Conservation (phyloP, 2,329 filamentous ascomycete species). For the Calycina herbarum region DNA sequence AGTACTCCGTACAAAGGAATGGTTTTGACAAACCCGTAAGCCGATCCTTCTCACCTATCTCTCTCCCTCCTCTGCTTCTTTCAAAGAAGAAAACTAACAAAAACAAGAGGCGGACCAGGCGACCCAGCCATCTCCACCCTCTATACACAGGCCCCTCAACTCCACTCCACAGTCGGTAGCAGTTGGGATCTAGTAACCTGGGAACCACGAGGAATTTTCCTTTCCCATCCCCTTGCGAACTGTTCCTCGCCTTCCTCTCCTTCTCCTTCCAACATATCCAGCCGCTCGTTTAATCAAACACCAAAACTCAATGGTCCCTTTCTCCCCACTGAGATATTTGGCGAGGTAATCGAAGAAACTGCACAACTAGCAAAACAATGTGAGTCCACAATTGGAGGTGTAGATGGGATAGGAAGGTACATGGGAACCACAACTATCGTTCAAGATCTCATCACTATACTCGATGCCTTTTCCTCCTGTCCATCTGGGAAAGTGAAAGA, state of each 20-base stretch:
- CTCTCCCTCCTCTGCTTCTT: no score
- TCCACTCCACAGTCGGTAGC: background rate
- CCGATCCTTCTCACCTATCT: no score
- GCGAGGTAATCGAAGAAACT: background rate
- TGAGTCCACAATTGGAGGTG: background rate
- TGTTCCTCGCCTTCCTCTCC: background rate
- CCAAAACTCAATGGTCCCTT: no score
- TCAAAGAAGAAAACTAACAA: no score
- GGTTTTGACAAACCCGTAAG: constrained; percentile 1
- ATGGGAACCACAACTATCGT: background rate
- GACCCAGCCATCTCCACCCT: background rate
- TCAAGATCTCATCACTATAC: constrained; percentile 21
- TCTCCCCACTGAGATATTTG: background rate
- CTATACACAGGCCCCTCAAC: no score
- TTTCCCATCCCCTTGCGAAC: background rate
- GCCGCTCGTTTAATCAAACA: no score
- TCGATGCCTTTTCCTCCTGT: constrained; percentile 29
- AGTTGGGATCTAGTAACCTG: background rate
- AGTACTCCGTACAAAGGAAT: constrained; percentile 2
- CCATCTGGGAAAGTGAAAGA: background rate
- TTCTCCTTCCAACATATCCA: no score
- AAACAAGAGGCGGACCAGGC: background rate
- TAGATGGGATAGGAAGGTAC: background rate
- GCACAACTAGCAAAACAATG: background rate
- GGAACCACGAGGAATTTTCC: background rate